Percentiles rank a stretch among this genome's conserved stretches.
These are phyloP conservation scores for Colletotrichum sp. DNA, from an alignment of 2,329 filamentous ascomycete species.

Conservation along the genomic window DNA sequence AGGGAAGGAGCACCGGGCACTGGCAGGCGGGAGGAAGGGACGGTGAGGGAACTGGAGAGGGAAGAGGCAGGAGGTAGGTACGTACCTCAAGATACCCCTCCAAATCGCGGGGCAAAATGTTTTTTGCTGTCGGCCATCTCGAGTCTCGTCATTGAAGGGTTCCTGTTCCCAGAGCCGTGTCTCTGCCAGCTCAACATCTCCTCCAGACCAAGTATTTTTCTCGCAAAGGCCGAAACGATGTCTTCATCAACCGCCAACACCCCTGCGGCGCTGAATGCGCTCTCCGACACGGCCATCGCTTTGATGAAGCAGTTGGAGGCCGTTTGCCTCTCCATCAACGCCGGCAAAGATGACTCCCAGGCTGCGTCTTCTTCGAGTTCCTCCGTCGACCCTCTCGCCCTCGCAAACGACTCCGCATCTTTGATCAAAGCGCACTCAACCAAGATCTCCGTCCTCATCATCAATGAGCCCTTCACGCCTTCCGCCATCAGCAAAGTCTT, in stretches of 20 bases:
- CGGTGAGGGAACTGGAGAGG: background rate
- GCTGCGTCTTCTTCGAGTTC: constrained; percentile 20
- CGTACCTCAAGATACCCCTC: constrained; percentile 22
- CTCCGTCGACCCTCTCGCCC: constrained; percentile 63
- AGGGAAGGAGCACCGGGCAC: background rate
- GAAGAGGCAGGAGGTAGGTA: background rate
- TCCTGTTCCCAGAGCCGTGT: background rate
- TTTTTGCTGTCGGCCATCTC: background rate
- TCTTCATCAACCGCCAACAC: constrained; percentile 24
- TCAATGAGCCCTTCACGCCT: constrained; percentile 86
- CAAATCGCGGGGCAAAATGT: constrained; percentile 24
- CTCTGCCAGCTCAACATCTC: background rate
- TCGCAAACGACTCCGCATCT: constrained; percentile 74
- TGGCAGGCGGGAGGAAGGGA: background rate
- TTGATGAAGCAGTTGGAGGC: constrained; percentile 50
- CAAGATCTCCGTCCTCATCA: constrained; percentile 84
- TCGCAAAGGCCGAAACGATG: background rate
- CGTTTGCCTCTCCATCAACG: constrained; percentile 44
- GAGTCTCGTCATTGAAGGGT: background rate
- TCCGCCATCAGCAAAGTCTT: constrained; percentile 76
- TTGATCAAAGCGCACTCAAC: constrained; percentile 84
- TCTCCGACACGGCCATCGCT: constrained; percentile 40
- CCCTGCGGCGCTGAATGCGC: constrained; percentile 41
- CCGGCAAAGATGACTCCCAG: constrained; percentile 24
- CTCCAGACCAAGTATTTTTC: background rate